Conservation (phyloP, 2,329 filamentous ascomycete species). For the Dothideomycetidae sp. region DNA sequence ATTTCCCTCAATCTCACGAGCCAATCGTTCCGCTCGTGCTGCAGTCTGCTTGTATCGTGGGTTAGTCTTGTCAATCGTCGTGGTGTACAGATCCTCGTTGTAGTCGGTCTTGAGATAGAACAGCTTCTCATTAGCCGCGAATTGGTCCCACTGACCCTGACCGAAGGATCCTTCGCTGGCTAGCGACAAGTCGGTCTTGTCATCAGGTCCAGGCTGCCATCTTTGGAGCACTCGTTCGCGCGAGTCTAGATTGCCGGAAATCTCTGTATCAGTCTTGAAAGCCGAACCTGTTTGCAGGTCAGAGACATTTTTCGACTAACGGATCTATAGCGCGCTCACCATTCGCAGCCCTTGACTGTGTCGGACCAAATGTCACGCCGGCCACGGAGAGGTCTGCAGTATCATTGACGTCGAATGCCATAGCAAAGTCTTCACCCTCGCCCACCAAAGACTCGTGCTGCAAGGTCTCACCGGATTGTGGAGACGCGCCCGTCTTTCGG, state of each 20-base stretch:
- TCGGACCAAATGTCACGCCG: constrained; percentile 39
- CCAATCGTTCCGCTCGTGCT: constrained; percentile 68
- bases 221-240: constrained; percentile 64
- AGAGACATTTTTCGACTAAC: not conserved
- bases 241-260: constrained; percentile 50
- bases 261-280: constrained; percentile 80
- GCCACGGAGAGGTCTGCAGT: constrained; percentile 41
- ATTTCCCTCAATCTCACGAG: constrained; percentile 81
- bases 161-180: constrained; percentile 35
- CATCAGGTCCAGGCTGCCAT: constrained; percentile 59
- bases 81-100: constrained; percentile 90
- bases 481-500: constrained; percentile 33
- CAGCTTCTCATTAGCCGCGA: constrained; percentile 71
- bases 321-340: constrained; percentile 33
- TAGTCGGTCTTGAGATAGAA: constrained; percentile 86
- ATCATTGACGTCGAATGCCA: constrained; percentile 49
- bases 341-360: constrained; percentile 40
- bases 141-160: constrained; percentile 67
- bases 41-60: constrained; percentile 67
- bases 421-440: constrained; percentile 34
- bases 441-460: constrained; percentile 31
- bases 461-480: constrained; percentile 32
- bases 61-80: constrained; percentile 68
- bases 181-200: constrained; percentile 49
- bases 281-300: constrained; percentile 33